Base-by-base conservation (phyloP, 345 rosid species). In the Laguncularia racemosa region DNA sequence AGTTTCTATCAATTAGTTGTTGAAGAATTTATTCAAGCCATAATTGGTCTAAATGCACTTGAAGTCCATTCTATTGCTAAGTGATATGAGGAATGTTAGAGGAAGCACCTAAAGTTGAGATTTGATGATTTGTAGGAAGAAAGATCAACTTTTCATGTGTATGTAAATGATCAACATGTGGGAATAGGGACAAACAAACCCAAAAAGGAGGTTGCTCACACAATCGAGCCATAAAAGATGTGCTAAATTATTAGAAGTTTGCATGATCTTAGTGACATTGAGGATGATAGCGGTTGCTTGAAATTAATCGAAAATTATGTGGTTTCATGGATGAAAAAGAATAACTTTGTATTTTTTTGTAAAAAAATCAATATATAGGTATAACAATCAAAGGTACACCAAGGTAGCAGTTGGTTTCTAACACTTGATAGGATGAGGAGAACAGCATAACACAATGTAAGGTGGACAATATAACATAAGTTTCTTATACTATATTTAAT, bases 221-320 rank as follows among this genome's bases (percentile, higher is more conserved):
- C 0, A 74, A 81, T 20, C 67, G 80, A 15, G 96, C 93, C 1
- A 90, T 92, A 2, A 80, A 78, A 53, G 71, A 79, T 67, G 90
- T 88, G 0, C 43, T 85, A 1, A 69, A 79, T 78, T 13, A 71
- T 88, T 44, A 14, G 13, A 6, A 61, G 19, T 0, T 12, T 57
- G 4, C 1, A 21, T 12, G 0, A 8, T 1, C 43, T 55, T 14
- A 9, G 19, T 55, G 47, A 26, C 2, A 26, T 26, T 26, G 28
- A 26, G 28, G 28, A 26, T 26, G 28, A 26, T 26, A 26, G 6
- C 6, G 28, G 28, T 26, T 26, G 28, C 28, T 2, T 26, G 28
- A 6, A 26, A 26, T 26, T 2, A 26, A 26, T 26, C 2, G 28
- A 6, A 26, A 26, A 26, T 26, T 26, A 2, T 26, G 28, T 26